phyloP scores from a whole-genome alignment of 1,139 yeast genomes.

The Diutina siamensis region DNA sequence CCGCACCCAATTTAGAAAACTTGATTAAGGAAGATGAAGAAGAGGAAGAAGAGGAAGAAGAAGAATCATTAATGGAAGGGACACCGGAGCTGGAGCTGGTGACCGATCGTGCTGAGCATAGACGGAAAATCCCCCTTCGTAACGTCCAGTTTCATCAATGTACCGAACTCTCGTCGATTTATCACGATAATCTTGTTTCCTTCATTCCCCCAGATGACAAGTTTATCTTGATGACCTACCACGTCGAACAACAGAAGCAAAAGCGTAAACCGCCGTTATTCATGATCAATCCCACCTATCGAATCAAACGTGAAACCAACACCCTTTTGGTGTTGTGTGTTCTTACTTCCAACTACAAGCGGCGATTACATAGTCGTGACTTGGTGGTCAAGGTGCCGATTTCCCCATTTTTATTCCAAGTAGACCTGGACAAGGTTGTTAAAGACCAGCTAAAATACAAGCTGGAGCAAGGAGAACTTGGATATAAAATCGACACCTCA shows the following conservation, averaged over 20 bases:
- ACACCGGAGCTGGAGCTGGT: too few species aligned
- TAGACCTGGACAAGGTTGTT: slow-evolving; percentile 14
- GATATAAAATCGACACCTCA: slow-evolving; percentile 32
- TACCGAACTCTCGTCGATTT: slow-evolving; percentile 27
- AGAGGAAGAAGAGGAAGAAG: slow-evolving; percentile 8
- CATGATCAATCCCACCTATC: slow-evolving; percentile 26
- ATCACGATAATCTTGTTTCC: slow-evolving; percentile 26
- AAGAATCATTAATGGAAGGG: slow-evolving; percentile 4
- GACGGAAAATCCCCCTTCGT: slow-evolving; percentile 18
- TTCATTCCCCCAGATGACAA: slow-evolving; percentile 38
- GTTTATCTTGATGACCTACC: slow-evolving; percentile 28
- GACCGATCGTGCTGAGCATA: not conserved
- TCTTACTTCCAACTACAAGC: slow-evolving; percentile 24
- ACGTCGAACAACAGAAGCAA: slow-evolving; percentile 29
- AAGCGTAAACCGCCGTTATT: slow-evolving; percentile 25
- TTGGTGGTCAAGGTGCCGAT: slow-evolving; percentile 25
- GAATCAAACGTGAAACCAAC: slow-evolving; percentile 13
- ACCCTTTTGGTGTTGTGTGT: slow-evolving; percentile 28
- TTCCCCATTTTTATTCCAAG: slow-evolving; percentile 22
- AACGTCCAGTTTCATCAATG: slow-evolving; percentile 39
- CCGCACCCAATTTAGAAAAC: not conserved
- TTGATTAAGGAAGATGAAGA: not conserved
- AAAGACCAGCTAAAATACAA: slow-evolving; percentile 22
- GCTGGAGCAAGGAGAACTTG: slow-evolving; percentile 31
- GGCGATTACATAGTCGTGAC: slow-evolving; percentile 23